Evolutionary conservation across 768 basidiomycete species (phyloP).

Genomic region (Scleroderma bovista): DNA sequence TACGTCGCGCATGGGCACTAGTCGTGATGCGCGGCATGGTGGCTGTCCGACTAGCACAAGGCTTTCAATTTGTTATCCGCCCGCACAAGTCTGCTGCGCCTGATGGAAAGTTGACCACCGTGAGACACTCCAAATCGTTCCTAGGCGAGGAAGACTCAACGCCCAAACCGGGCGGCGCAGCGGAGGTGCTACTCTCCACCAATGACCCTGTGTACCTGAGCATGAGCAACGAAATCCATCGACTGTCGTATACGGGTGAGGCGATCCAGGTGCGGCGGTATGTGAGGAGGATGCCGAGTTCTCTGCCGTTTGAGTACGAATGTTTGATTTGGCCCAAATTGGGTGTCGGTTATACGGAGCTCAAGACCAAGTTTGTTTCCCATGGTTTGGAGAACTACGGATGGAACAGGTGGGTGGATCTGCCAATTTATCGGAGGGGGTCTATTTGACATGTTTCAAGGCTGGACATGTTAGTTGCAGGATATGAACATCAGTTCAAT

Average conservation of each 20-base stretch:
- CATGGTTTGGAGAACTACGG: constrained; percentile 80
- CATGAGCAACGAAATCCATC: constrained; percentile 94
- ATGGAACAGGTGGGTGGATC: constrained; percentile 66
- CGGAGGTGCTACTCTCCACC: constrained; percentile 56
- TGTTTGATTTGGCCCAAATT: constrained; percentile 94
- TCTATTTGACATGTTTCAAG: constrained; percentile 33
- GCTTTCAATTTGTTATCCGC: constrained; percentile 86
- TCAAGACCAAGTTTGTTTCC: constrained; percentile 66
- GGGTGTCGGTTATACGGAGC: constrained; percentile 81
- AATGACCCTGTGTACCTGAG: constrained; percentile 81
- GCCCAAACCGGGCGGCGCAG: constrained; percentile 56
- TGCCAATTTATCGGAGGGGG: neutral
- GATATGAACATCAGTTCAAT: constrained; percentile 74
- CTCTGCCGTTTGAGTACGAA: constrained; percentile 67
- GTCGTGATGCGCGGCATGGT: constrained; percentile 91
- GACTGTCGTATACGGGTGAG: constrained; percentile 87
- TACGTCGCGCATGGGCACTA: constrained; percentile 67
- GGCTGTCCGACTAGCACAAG: constrained; percentile 85
- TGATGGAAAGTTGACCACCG: constrained; percentile 28
- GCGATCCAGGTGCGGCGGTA: constrained; percentile 84
- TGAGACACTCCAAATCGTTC: constrained; percentile 53
- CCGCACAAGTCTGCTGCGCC: constrained; percentile 25
- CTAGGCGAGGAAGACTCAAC: constrained; percentile 47
- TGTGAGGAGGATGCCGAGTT: constrained; percentile 64
- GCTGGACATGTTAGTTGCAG: constrained; percentile 79